A percentile compares a stretch with the other conserved stretches of the same genome.
Conservation (phyloP, 164 flowering plant species). For the Piper betle region DNA sequence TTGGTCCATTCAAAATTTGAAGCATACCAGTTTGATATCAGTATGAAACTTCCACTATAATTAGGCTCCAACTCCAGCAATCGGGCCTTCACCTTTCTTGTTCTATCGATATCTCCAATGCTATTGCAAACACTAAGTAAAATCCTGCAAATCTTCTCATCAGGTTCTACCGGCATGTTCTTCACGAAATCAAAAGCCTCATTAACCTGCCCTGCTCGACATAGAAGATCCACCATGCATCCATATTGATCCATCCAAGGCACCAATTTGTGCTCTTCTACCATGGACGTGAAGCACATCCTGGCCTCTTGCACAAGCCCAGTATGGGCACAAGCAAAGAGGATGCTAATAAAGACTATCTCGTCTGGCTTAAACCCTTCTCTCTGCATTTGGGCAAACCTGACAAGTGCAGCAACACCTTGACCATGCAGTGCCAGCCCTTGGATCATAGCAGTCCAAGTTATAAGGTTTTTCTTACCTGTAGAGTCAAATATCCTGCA, state of each 20-base stretch:
- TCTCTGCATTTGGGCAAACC: constrained; percentile 30
- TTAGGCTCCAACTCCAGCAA: constrained; percentile 13
- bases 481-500: constrained; percentile 22
- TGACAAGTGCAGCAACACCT: constrained; percentile 19
- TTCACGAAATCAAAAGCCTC: constrained; percentile 24
- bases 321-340: constrained; percentile 29
- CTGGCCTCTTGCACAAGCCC: constrained; percentile 31
- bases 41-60: constrained; percentile 15
- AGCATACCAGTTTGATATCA: constrained; percentile 22
- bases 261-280: constrained; percentile 12
- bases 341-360: constrained; percentile 19
- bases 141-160: constrained; percentile 16
- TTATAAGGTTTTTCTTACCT: constrained; percentile 17
- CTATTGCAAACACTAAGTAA: constrained; percentile 24
- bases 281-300: constrained; percentile 22
- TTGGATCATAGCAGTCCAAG: constrained; percentile 30
- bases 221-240: constrained; percentile 34
- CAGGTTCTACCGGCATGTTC: constrained; percentile 22
- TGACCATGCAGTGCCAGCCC: constrained; percentile 30
- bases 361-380: constrained; percentile 26
- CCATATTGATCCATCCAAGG: constrained; percentile 32
- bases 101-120: constrained; percentile 11
- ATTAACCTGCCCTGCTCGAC: constrained; percentile 20
- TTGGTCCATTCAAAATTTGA: constrained; percentile 20
- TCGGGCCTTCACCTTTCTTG: constrained; percentile 7